Percentiles rank a stretch among this genome's conserved stretches.
These are phyloP conservation scores for Plasmodiophora brassicae DNA, from an alignment of 208 protist species.

Conservation along the genomic window DNA sequence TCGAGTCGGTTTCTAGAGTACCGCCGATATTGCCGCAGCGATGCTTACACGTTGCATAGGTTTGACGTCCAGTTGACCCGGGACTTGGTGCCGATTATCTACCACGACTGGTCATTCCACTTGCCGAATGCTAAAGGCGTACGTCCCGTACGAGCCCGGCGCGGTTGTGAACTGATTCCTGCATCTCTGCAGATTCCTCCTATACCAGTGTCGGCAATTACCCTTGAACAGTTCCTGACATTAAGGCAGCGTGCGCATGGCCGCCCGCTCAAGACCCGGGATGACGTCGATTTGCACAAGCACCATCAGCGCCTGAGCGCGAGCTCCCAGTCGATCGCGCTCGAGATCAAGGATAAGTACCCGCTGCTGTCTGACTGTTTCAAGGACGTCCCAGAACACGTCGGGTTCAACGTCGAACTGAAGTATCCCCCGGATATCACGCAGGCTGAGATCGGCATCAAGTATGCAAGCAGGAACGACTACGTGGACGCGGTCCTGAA, in stretches of 20 bases:
- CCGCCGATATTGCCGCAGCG: neutral
- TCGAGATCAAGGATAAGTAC: slow-evolving; percentile 2
- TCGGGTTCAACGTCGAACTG: slow-evolving; percentile 58
- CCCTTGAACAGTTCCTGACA: neutral
- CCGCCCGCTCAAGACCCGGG: neutral
- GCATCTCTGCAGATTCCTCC: neutral
- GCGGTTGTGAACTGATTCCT: neutral
- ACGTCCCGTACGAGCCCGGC: neutral
- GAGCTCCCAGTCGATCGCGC: neutral
- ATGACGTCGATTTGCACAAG: slow-evolving; percentile 12
- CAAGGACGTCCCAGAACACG: slow-evolving; percentile 33
- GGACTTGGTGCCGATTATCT: slow-evolving; percentile 31
- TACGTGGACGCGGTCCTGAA: slow-evolving; percentile 56
- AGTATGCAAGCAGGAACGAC: slow-evolving; percentile 41
- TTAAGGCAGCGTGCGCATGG: neutral
- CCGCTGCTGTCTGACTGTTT: slow-evolving; percentile 12
- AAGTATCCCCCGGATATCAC: slow-evolving; percentile 52
- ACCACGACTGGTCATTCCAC: slow-evolving; percentile 36
- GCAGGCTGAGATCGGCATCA: slow-evolving; percentile 30
- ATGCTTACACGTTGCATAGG: neutral
- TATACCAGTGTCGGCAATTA: neutral
- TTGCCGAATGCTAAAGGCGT: neutral
- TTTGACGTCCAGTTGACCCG: slow-evolving; percentile 37
- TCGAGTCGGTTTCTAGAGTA: neutral
- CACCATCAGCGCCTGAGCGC: neutral